phyloP scores from a whole-genome alignment of 2,329 filamentous ascomycete species.

The Epichloe sibirici region DNA sequence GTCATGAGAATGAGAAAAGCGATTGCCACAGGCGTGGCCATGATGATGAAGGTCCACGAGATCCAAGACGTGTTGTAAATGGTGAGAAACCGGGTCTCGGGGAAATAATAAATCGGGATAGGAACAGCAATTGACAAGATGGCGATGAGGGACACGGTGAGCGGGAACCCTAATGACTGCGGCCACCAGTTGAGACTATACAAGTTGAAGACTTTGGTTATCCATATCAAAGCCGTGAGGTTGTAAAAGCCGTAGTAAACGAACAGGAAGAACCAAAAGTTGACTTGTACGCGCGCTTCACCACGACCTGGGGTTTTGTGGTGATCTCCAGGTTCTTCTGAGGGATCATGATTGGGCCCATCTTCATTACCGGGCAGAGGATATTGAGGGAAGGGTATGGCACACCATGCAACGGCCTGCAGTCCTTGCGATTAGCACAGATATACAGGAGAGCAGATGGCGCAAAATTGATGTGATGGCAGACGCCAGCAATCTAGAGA shows the following conservation, averaged over 20 bases:
- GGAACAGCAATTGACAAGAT: constrained; percentile 46
- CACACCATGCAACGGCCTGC: constrained; percentile 52
- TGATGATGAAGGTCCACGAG: constrained; percentile 56
- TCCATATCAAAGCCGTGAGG: constrained; percentile 54
- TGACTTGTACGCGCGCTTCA: constrained; percentile 48
- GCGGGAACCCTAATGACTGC: constrained; percentile 47
- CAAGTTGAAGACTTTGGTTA: constrained; percentile 60
- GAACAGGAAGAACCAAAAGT: constrained; percentile 61
- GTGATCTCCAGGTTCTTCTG: constrained; percentile 5
- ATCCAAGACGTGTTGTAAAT: constrained; percentile 57
- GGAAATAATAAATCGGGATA: constrained; percentile 46
- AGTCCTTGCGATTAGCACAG: background rate
- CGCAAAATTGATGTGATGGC: too few species aligned
- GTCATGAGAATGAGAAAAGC: constrained; percentile 52
- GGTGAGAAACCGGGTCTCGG: constrained; percentile 40
- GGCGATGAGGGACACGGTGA: constrained; percentile 51
- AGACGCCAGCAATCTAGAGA: background rate
- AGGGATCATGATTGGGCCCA: constrained; percentile 13
- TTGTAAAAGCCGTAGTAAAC: constrained; percentile 61
- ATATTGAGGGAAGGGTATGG: constrained; percentile 53
- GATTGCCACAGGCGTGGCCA: constrained; percentile 56
- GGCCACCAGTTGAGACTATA: constrained; percentile 65
- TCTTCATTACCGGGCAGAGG: constrained; percentile 34
- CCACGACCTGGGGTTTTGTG: constrained; percentile 47
- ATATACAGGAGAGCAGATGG: background rate